Percentiles rank a stretch among this genome's conserved stretches.
These are phyloP conservation scores for Yamadazyma atlantica DNA, from an alignment of 1,139 yeast genomes.

Conservation along the genomic window DNA sequence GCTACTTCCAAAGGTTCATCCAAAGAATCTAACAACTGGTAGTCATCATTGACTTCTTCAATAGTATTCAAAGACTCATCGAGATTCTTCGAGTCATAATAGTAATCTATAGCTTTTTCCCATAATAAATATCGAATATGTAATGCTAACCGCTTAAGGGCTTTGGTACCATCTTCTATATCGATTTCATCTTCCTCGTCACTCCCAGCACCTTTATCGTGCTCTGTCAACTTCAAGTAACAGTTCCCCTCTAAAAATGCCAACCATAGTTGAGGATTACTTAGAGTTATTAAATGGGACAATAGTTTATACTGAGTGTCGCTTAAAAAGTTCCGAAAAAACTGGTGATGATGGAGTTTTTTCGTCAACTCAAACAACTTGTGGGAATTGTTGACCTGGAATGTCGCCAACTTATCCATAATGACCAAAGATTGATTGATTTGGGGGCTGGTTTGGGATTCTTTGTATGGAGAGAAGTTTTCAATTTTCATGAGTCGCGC, in stretches of 20 bases:
- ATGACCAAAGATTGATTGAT: not conserved
- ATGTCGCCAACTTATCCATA: slow-evolving; percentile 46
- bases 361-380: slow-evolving; percentile 49
- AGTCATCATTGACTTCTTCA: slow-evolving; percentile 39
- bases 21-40: slow-evolving; percentile 36
- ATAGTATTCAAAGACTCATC: slow-evolving; percentile 26
- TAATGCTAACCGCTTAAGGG: slow-evolving; percentile 57
- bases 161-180: slow-evolving; percentile 48
- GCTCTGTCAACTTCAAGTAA: slow-evolving; percentile 28
- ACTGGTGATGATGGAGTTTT: slow-evolving; percentile 44
- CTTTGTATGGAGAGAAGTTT: not conserved
- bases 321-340: slow-evolving; percentile 59
- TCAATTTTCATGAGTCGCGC: not conserved
- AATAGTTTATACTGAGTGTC: slow-evolving; percentile 62
- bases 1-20: slow-evolving; percentile 13
- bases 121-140: slow-evolving; percentile 68
- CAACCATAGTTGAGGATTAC: slow-evolving; percentile 46
- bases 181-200: slow-evolving; percentile 21
- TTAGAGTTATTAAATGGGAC: slow-evolving; percentile 34
- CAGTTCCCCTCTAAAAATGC: slow-evolving; percentile 56
- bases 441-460: not conserved
- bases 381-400: slow-evolving; percentile 39
- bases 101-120: slow-evolving; percentile 69
- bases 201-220: not conserved
- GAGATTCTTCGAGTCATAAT: slow-evolving; percentile 32